Conservation (phyloP, 1,284 basidiomycete genomes). For the Inonotus obliquus region DNA sequence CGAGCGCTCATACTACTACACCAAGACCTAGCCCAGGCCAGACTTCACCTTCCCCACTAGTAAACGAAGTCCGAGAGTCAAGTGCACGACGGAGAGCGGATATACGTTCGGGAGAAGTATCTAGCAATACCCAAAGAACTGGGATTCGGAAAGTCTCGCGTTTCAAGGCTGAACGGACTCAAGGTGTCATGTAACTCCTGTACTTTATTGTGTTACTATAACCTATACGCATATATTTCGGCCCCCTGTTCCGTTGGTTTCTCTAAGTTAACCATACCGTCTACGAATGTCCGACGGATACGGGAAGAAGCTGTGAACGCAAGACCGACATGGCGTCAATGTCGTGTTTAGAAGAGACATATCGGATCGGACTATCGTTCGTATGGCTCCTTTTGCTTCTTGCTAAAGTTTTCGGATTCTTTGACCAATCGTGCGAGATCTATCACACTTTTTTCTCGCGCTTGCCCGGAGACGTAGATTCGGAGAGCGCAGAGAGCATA, state of each 20-base stretch:
- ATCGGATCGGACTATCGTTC: no score
- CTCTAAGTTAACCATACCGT: no score
- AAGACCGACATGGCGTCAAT: no score
- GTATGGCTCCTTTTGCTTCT: no score
- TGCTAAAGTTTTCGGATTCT: no score
- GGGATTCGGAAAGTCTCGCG: constrained; percentile 37
- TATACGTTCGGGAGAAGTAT: constrained; percentile 2
- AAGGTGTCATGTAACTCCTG: background rate
- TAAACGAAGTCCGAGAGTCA: constrained; percentile 37
- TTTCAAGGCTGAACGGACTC: constrained; percentile 40
- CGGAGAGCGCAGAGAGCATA: background rate
- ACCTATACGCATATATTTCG: background rate
- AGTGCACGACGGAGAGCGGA: background rate
- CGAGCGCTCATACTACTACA: constrained; percentile 15
- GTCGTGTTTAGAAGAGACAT: no score
- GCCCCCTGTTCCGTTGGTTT: background rate
- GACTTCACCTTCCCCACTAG: constrained; percentile 39
- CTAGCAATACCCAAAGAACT: background rate
- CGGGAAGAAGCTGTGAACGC: no score
- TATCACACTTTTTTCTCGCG: no score
- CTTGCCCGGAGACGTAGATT: background rate
- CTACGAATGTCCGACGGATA: no score
- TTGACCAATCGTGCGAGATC: no score
- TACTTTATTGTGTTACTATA: background rate
- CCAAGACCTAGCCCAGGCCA: constrained; percentile 34